Evolutionary conservation across 768 basidiomycete genomes (phyloP).

Genomic region (Mycena galopus): DNA sequence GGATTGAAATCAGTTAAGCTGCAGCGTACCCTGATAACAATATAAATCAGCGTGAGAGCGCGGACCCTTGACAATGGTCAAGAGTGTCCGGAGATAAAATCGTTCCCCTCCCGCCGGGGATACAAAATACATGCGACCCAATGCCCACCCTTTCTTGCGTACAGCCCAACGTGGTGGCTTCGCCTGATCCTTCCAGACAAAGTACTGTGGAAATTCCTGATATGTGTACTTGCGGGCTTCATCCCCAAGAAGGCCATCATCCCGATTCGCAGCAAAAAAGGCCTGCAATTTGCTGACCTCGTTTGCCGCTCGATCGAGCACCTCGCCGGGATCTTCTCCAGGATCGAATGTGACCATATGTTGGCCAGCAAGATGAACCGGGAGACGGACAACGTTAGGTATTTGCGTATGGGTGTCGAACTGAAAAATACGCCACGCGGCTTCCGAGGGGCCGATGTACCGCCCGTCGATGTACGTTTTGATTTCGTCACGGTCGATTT

Average conservation of each 20-base stretch:
- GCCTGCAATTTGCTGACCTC: slow-evolving; percentile 47
- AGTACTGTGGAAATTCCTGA: slow-evolving; percentile 55
- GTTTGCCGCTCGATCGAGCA: slow-evolving; percentile 40
- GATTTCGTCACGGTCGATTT: slow-evolving; percentile 33
- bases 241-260: slow-evolving; percentile 28
- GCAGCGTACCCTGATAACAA: slow-evolving; percentile 4
- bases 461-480: slow-evolving; percentile 21
- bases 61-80: slow-evolving; percentile 49
- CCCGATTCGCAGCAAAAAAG: slow-evolving; percentile 45
- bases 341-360: slow-evolving; percentile 54
- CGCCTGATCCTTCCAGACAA: slow-evolving; percentile 36
- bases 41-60: slow-evolving; percentile 24
- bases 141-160: slow-evolving; percentile 45
- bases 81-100: slow-evolving; percentile 50
- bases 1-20: too few species aligned
- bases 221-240: slow-evolving; percentile 44
- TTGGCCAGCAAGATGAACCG: slow-evolving; percentile 56
- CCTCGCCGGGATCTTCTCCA: slow-evolving; percentile 41
- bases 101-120: slow-evolving; percentile 43
- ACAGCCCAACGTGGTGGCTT: slow-evolving; percentile 43
- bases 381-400: slow-evolving; percentile 56
- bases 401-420: slow-evolving; percentile 49
- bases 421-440: slow-evolving; percentile 51
- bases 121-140: slow-evolving; percentile 58
- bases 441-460: slow-evolving; percentile 51